Base-by-base conservation (phyloP, 139 green algal species). In the Tetratostichococcus sp. region DNA sequence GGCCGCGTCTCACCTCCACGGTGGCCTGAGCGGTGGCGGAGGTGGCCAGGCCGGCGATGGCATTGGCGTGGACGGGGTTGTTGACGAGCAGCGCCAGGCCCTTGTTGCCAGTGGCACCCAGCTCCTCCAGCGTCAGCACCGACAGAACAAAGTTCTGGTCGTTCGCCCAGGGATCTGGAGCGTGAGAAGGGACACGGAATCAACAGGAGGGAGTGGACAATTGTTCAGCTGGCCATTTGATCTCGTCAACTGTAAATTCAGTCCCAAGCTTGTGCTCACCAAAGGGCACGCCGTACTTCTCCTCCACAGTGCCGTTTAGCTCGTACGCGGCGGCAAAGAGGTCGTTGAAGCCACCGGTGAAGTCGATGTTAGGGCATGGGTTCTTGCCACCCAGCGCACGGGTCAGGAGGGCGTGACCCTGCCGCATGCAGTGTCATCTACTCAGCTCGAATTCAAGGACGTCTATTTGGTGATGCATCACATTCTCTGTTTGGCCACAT, bases 91-190 rank as follows among this genome's bases (percentile, higher is more conserved):
- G 50, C 2, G 50, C 14, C 50, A 62, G 50, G 50, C 50, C 69
- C 69, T 74, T 74, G 69, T 77, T 74, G 43, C 77, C 77, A 14
- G 77, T 82, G 50, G 77, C 77, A 50, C 77, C 77, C 2, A 78
- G 35, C 68, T 82, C 77, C 72, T 82, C 77, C 72, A 82, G 72
- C 14, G 77, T 50, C 67, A 82, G 35, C 50, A 82, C 77, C 16
- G 50, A 75, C 34, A 82, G 43, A 1, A 82, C 34, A 35, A 78
- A 82, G 72, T 75, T 82, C 39, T 71, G 28, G 59, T 82, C 77
- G 57, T 82, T 82, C 71, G 65, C 11, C 72, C 75, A 82, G 8
- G 77, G 72, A 67, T 82, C 72, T 75, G 66, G 65, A 72, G 11
- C n/a, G 39, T 50, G 8, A 50, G 8, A 50, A 50, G 14, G 8